Percentiles rank a stretch among this genome's conserved stretches.
These are phyloP conservation scores for Neurospora sp. DNA, from an alignment of 495 filamentous ascomycete species.

Conservation along the genomic window DNA sequence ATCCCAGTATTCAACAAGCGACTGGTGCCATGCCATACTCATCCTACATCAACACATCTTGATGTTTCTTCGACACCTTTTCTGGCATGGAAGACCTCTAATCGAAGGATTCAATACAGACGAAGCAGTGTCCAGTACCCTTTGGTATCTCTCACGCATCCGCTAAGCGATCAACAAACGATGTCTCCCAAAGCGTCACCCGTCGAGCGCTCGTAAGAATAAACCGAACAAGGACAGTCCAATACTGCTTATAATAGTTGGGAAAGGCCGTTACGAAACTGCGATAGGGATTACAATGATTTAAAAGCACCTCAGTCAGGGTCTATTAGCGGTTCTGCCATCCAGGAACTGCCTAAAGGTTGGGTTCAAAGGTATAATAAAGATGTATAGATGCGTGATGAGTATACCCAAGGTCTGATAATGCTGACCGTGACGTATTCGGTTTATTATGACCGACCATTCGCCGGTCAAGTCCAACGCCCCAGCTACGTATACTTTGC, in stretches of 20 bases:
- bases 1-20: background rate
- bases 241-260: background rate
- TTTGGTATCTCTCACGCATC: background rate
- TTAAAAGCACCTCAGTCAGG: too few relatives aligned
- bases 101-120: background rate
- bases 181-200: too few relatives aligned
- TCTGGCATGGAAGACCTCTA: background rate
- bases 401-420: background rate
- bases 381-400: too few relatives aligned
- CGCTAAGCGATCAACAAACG: background rate
- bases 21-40: background rate
- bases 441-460: background rate
- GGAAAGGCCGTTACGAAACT: too few relatives aligned
- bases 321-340: too few relatives aligned
- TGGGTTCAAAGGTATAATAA: too few relatives aligned
- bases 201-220: too few relatives aligned
- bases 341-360: too few relatives aligned
- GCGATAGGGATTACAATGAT: too few relatives aligned
- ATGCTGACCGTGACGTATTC: background rate
- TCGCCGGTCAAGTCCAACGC: background rate
- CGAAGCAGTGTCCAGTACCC: background rate
- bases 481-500: slow-evolving; percentile 47
- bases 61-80: background rate
- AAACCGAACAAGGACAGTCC: background rate
- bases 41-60: background rate